phyloP scores from a whole-genome alignment of 345 rosid genomes.

The Theobroma cacao region DNA sequence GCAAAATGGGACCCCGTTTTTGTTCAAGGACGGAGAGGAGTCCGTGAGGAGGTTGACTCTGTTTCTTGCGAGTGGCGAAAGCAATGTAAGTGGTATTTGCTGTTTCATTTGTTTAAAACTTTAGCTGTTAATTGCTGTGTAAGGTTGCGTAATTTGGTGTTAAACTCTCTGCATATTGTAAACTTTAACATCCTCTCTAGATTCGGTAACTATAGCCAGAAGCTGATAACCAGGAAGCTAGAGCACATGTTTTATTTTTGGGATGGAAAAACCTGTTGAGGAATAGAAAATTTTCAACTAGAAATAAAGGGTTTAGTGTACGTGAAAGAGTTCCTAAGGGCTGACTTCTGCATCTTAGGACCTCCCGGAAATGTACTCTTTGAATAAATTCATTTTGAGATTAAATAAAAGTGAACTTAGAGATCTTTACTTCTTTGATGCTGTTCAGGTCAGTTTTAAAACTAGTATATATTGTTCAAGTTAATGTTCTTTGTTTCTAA shows the following conservation, averaged over 20 bases:
- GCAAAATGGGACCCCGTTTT: constrained; percentile 51
- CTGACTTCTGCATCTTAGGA: neutral
- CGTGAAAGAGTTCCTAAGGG: neutral
- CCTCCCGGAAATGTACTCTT: neutral
- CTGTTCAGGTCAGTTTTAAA: neutral
- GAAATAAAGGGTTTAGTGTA: neutral
- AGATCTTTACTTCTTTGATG: neutral
- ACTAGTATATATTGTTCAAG: neutral
- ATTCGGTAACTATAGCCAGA: too few species aligned
- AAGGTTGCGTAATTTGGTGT: neutral
- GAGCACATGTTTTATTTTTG: neutral
- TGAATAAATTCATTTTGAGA: neutral
- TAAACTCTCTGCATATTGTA: neutral
- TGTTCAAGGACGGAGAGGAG: constrained; percentile 59
- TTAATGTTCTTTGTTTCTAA: neutral
- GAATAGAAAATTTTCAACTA: neutral
- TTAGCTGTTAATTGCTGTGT: neutral
- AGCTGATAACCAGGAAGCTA: neutral
- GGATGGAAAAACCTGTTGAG: neutral
- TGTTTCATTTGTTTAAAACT: neutral
- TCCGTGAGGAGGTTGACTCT: constrained; percentile 56
- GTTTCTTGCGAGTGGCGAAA: constrained; percentile 33
- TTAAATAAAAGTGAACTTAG: neutral
- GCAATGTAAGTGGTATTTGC: constrained; percentile 29
- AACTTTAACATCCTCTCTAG: too few species aligned